Percentiles rank a stretch among this genome's conserved stretches.
phyloP scores from a whole-genome alignment of 805 yeast species.

The Saturnispora bothae region DNA sequence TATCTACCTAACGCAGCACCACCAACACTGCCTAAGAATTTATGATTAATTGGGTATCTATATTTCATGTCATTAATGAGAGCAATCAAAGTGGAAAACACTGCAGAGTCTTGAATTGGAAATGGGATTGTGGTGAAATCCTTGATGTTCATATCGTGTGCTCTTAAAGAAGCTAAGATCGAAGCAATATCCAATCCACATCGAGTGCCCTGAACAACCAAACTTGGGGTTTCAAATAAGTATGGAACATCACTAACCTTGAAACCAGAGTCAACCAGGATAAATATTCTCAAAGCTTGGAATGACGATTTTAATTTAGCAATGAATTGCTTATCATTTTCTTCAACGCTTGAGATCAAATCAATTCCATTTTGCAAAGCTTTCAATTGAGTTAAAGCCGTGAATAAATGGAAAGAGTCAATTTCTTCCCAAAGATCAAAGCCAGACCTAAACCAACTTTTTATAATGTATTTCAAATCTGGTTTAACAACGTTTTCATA shows the following conservation, averaged over 20 bases:
- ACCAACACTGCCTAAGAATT: conserved; percentile 26
- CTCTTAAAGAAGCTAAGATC: conserved; percentile 38
- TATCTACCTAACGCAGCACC: conserved; percentile 81
- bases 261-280: conserved; percentile 34
- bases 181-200: conserved; percentile 75
- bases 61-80: conserved; percentile 59
- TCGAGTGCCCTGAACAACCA: conserved; percentile 31
- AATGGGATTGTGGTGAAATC: conserved; percentile 44
- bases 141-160: conserved; percentile 31
- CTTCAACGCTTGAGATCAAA: conserved; percentile 22
- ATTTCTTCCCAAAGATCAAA: conserved; percentile 95
- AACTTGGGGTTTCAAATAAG: conserved; percentile 60
- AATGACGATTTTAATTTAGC: conserved; percentile 24
- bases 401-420: conserved; percentile 66
- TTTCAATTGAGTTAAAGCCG: conserved; percentile 61
- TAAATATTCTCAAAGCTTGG: conserved; percentile 29
- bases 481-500: conserved; percentile 48
- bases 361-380: conserved; percentile 51
- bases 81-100: conserved; percentile 53
- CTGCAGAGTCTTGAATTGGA: conserved; percentile 44
- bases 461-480: conserved; percentile 55
- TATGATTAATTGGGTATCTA: conserved; percentile 69
- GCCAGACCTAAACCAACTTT: conserved; percentile 53
- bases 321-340: conserved; percentile 23
- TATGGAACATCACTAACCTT: conserved; percentile 35